phyloP scores from a whole-genome alignment of 129 eudicot genomes.

The Calendula officinalis region DNA sequence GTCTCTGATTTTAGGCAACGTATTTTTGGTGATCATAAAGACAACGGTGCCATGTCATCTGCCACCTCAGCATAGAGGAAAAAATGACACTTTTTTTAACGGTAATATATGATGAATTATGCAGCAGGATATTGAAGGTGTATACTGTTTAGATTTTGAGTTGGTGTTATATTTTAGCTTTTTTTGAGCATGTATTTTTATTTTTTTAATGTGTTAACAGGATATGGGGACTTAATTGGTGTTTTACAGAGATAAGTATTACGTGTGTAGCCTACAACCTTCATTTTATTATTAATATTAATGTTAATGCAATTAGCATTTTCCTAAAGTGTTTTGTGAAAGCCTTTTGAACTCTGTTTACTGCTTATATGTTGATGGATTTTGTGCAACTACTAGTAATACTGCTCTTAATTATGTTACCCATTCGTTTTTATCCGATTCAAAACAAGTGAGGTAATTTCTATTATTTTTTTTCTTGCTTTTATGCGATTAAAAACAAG shows the following conservation, averaged over 20 bases:
- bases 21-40: conserved; percentile 73
- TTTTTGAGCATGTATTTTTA: conserved; percentile 15
- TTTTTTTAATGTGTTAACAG: conserved; percentile 12
- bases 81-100: not conserved
- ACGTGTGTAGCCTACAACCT: conserved; percentile 2
- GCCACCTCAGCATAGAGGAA: conserved; percentile 19
- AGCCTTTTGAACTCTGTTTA: too few species aligned
- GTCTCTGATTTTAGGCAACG: conserved; percentile 79
- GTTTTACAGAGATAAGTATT: conserved; percentile 17
- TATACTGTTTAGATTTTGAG: conserved; percentile 24
- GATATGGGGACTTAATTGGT: conserved; percentile 23
- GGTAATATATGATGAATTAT: conserved; percentile 8
- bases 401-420: too few species aligned
- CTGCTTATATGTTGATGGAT: too few species aligned
- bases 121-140: conserved; percentile 7
- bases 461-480: too few species aligned
- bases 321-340: too few species aligned
- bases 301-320: conserved; percentile 12
- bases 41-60: not conserved
- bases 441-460: too few species aligned
- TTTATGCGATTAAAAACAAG: too few species aligned
- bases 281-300: not conserved
- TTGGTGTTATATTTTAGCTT: conserved; percentile 14
- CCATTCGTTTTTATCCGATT: too few species aligned
- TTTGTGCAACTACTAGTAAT: too few species aligned